Base-by-base conservation (phyloP, 768 basidiomycete species). In the Mycena maculata region DNA sequence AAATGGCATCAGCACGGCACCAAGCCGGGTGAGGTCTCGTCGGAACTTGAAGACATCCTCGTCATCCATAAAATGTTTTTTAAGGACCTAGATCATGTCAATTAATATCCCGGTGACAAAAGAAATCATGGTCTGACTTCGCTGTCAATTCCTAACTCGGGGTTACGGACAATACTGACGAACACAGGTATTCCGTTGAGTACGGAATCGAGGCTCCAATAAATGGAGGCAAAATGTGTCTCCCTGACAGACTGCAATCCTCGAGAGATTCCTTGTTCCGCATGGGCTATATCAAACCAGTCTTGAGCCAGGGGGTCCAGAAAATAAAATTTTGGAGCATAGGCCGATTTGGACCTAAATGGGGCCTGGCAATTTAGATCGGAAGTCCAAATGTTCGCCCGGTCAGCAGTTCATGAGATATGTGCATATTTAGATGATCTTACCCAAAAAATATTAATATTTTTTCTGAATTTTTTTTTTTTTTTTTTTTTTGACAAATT, bases 231-330 rank as follows among this genome's bases (percentile, higher is more conserved):
- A 47, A 75, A 75, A 11, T 55, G 44, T 45, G 74, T 75, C 45
- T 75, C 60, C 4, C 73, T 71, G 57, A 75, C 65, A 18, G 53
- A 65, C 50, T 67, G 63, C n/a, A 75, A 66, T 23, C 74, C 74
- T 47, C 59, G 56, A 16, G 23, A 20, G 28, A 75, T 72, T n/a
- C 70, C 52, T 45, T 72, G 16, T 20, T 69, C 48, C 39, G 68
- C 61, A 25, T 66, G 63, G 13, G 70, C 58, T 38, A 65, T 50
- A 42, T 70, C 64, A 55, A 75, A 71, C 53, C 59, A 61, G 45
- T 71, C 70, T n/a, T n/a, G n/a, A n/a, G n/a, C n/a, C n/a, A n/a
- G n/a, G n/a, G n/a, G n/a, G n/a, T n/a, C n/a, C n/a, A n/a, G n/a
- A n/a, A n/a, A n/a, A n/a, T n/a, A n/a, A n/a, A n/a, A n/a, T n/a